phyloP scores from a whole-genome alignment of 768 basidiomycete species.

The Suillus placidus region DNA sequence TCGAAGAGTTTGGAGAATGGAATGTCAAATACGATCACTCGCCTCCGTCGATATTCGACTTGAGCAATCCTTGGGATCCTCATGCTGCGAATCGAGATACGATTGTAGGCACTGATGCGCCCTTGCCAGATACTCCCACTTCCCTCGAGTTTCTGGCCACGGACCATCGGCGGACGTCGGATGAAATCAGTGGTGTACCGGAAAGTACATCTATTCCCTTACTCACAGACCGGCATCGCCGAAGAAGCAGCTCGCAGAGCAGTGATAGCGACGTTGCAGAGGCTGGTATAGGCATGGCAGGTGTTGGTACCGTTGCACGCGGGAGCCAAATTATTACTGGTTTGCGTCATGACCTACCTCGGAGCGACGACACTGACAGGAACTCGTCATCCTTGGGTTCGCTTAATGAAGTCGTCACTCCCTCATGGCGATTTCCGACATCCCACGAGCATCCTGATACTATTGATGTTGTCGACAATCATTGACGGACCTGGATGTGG shows the following conservation, averaged over 20 bases:
- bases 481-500: neutral
- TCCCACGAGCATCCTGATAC: neutral
- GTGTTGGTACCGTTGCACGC: conserved; percentile 46
- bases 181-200: conserved; percentile 11
- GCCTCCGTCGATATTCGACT: conserved; percentile 10
- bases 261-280: conserved; percentile 21
- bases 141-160: conserved; percentile 18
- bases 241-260: conserved; percentile 15
- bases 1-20: conserved; percentile 17
- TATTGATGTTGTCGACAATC: conserved; percentile 2
- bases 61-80: conserved; percentile 28
- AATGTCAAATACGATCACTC: conserved; percentile 8
- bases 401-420: neutral
- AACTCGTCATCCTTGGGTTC: neutral
- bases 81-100: conserved; percentile 31
- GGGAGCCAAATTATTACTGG: conserved; percentile 30
- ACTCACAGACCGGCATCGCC: conserved; percentile 30
- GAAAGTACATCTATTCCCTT: conserved; percentile 35
- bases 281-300: conserved; percentile 44
- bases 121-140: conserved; percentile 14
- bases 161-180: conserved; percentile 2
- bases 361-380: conserved; percentile 18
- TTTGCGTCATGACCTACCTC: conserved; percentile 16
- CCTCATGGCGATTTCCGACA: neutral
- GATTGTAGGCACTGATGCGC: conserved; percentile 29